Base-by-base conservation (phyloP, 345 rosid genomes). In the Camelina laxa region DNA sequence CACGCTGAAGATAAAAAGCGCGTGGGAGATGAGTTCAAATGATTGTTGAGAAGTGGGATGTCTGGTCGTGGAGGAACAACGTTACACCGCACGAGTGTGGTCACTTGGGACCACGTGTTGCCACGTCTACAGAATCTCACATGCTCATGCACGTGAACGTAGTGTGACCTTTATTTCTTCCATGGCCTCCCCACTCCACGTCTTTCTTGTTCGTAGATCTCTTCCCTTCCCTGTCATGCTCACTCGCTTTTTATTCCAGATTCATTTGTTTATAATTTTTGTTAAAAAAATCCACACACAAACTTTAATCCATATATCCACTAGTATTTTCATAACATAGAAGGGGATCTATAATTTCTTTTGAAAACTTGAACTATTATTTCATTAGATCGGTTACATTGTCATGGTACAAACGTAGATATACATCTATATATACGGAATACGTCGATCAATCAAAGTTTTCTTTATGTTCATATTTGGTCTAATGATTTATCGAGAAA, bases 31-130 rank as follows among this genome's bases (percentile, higher is more conserved):
- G 45, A 16, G 64, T 68, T 24, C 71, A 73, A 78, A 70, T 79
- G 75, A 79, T 79, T 73, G 82, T 73, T 22, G 66, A 79, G 71
- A 74, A 21, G 75, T 73, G 74, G 67, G 71, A 72, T 72, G 75
- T 72, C 71, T 67, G 61, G 71, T 57, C 49, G 66, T 48, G 30
- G 61, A 73, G 82, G 70, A 62, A 79, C 82, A 72, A 73, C 31
- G 47, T 45, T 60, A 74, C 78, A 79, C 81, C 82, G 79, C 82
- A 73, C 82, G 82, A 73, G 71, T 62, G 75, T 73, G 75, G 74
- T 60, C 74, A 36, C 50, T 21, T 27, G 59, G 80, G 60, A 35
- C 78, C 70, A 67, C 60, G 9, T 13, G 3, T 12, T 60, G 51
- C 78, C 81, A 72, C 47, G 74, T 67, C 36, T 2, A 33, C 15